Evolutionary conservation across 2,329 filamentous ascomycete species (phyloP).

Genomic region (Rutstroemia sp.): DNA sequence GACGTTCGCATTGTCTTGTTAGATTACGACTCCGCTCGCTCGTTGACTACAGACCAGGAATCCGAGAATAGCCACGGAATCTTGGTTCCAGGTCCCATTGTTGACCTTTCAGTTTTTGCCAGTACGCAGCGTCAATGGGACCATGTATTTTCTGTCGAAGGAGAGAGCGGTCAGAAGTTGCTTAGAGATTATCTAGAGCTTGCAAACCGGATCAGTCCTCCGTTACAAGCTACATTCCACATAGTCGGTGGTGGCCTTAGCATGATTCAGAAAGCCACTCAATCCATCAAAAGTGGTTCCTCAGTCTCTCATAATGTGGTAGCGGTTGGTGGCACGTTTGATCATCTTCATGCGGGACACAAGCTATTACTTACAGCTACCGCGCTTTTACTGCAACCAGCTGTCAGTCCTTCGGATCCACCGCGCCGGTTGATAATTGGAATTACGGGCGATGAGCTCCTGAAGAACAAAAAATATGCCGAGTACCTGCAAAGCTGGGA

Average conservation of each 20-base stretch:
- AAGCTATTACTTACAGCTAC: slow-evolving; percentile 93
- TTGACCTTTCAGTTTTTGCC: slow-evolving; percentile 45
- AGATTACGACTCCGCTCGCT: slow-evolving; percentile 44
- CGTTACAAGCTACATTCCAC: slow-evolving; percentile 44
- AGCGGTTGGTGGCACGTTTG: slow-evolving; percentile 88
- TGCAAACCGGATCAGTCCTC: slow-evolving; percentile 38
- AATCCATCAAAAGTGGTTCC: slow-evolving; percentile 7
- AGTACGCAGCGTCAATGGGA: slow-evolving; percentile 53
- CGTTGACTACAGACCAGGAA: slow-evolving; percentile 31
- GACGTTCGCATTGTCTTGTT: slow-evolving; percentile 71
- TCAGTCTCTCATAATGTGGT: slow-evolving; percentile 48
- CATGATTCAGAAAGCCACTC: slow-evolving; percentile 30
- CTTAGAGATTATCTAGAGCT: slow-evolving; percentile 42
- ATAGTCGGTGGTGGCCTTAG: slow-evolving; percentile 46
- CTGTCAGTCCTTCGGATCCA: slow-evolving; percentile 25
- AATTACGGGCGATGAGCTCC: slow-evolving; percentile 78
- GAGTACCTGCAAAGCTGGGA: slow-evolving; percentile 77
- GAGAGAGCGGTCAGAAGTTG: slow-evolving; percentile 54
- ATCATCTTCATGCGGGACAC: slow-evolving; percentile 91
- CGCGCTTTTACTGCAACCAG: slow-evolving; percentile 58
- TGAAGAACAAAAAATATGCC: slow-evolving; percentile 83
- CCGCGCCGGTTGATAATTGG: slow-evolving; percentile 66
- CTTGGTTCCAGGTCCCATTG: slow-evolving; percentile 29
- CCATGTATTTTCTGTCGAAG: slow-evolving; percentile 57
- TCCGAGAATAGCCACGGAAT: background rate